Base-by-base conservation (phyloP, 208 protist species). In the Leishmania tarentolae region DNA sequence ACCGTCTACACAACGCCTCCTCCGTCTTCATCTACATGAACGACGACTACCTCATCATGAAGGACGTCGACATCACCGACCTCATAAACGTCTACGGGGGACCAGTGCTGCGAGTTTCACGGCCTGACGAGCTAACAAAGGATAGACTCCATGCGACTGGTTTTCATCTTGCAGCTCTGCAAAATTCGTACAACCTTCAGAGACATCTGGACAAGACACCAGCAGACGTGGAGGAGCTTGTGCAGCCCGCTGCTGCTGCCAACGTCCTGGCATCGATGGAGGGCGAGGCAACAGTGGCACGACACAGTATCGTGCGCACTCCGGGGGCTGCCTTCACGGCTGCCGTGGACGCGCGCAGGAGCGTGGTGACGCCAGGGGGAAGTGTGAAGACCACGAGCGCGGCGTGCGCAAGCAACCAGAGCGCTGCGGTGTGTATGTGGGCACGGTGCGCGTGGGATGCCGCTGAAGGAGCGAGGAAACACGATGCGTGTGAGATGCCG, bases 21-120 rank as follows among this genome's bases (percentile, higher is more conserved):
- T 52, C 42, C 56, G 70, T 81, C 56, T 81, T 71, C 11, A 28
- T 76, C 2, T 76, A 76, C 78, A 69, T 81, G 70, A 81, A 81
- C 70, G 78, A 81, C 68, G 78, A 81, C 78, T 81, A 81, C 70
- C 70, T 81, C 35, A 9, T 81, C 56, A 81, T 81, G 78, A 75
- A 76, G 70, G 78, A 76, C 70, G 78, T 81, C 9, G 78, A 81
- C 70, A 44, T 81, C 28, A 37, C 13, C 2, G 78, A 81, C 56
- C 71, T 81, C 24, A 70, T 81, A 42, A 81, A 81, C 56, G 57
- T 35, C 24, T 81, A 47, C 13, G 66, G 66, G 0, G 66, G 66
- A 7, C 66, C 66, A 37, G 13, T 72, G 66, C 66, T 72, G 35
- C 56, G 56, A 21, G 56, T 61, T 61, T 61, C 56, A 61, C 24